Percentiles rank a stretch among this genome's conserved stretches.
These are phyloP conservation scores for Pseudophaeomoniella oleicola DNA, from an alignment of 2,329 filamentous ascomycete species.

Conservation along the genomic window DNA sequence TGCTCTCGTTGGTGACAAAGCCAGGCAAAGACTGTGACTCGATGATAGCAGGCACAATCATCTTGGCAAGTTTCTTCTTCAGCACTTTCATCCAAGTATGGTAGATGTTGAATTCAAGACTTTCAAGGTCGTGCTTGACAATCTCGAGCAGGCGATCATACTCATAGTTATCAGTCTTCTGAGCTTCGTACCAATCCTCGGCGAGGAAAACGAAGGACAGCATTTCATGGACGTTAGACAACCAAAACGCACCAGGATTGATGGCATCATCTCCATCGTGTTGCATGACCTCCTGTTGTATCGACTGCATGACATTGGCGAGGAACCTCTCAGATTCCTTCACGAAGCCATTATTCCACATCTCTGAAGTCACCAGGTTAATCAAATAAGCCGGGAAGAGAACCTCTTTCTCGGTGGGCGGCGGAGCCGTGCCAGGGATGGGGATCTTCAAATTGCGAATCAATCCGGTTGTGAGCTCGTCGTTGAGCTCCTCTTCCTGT, in stretches of 20 bases:
- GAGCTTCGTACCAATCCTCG: conserved; percentile 98
- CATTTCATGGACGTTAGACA: conserved; percentile 99
- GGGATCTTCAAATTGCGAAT: conserved; percentile 97
- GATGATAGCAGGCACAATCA: conserved; percentile 98
- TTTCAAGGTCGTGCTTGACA: conserved; percentile 97
- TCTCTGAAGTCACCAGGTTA: conserved; percentile 96
- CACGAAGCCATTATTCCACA: conserved; percentile 99
- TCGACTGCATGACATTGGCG: conserved; percentile 98
- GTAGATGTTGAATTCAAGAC: conserved; percentile 98
- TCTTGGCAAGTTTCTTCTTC: conserved; percentile 98
- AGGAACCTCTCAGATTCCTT: conserved; percentile 98
- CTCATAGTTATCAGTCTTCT: conserved; percentile 98
- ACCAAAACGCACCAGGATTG: conserved; percentile 95
- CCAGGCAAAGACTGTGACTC: conserved; percentile 96
- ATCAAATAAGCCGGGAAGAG: conserved; percentile 98
- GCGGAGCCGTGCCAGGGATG: conserved; percentile 67
- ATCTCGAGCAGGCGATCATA: conserved; percentile 96
- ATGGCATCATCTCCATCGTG: conserved; percentile 95
- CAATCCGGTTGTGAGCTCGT: conserved; percentile 90
- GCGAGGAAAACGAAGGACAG: conserved; percentile 97
- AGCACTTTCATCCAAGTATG: conserved; percentile 99
- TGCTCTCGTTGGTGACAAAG: conserved; percentile 97
- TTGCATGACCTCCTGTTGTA: conserved; percentile 98
- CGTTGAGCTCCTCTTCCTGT: conserved; percentile 89
- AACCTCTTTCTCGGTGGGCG: conserved; percentile 95